A percentile compares a stretch with the other conserved stretches of the same genome.
phyloP scores from a whole-genome alignment of 2,329 filamentous ascomycete genomes.

The Alternaria sp. region DNA sequence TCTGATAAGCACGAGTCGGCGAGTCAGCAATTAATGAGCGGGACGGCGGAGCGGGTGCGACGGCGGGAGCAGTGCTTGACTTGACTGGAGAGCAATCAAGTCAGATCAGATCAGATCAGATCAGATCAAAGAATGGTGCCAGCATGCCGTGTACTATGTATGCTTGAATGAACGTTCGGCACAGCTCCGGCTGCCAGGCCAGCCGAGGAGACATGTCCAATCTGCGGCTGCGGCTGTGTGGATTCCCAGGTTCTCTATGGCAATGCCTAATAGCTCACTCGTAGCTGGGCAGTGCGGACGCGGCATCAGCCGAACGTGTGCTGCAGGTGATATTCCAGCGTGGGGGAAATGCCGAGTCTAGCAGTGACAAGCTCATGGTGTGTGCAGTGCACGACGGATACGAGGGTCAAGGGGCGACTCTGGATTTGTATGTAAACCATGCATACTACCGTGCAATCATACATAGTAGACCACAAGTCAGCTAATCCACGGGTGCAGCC shows the following conservation, averaged over 20 bases:
- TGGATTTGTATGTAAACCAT: neutral
- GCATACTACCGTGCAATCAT: neutral
- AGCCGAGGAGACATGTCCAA: constrained; percentile 43
- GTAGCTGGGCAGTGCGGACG: constrained; percentile 19
- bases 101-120: constrained; percentile 7
- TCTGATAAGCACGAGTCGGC: constrained; percentile 47
- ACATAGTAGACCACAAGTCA: neutral
- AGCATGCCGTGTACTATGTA: constrained; percentile 25
- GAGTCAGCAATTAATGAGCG: constrained; percentile 30
- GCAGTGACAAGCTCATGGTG: constrained; percentile 5
- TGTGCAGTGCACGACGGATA: constrained; percentile 3
- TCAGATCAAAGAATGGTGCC: constrained; percentile 12
- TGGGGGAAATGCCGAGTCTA: constrained; percentile 10
- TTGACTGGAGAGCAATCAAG: constrained; percentile 13
- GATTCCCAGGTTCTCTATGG: constrained; percentile 31
- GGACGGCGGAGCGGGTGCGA: constrained; percentile 24
- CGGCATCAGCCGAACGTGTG: constrained; percentile 26
- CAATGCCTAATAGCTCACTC: neutral
- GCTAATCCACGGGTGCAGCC: neutral
- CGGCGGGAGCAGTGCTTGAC: constrained; percentile 15
- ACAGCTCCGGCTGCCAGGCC: constrained; percentile 21
- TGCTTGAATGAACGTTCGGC: constrained; percentile 9
- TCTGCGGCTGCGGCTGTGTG: constrained; percentile 30
- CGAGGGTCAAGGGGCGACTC: neutral
- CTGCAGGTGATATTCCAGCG: constrained; percentile 23